Evolutionary conservation across 805 yeast species (phyloP).

Genomic region (Lachancea nothofagi): DNA sequence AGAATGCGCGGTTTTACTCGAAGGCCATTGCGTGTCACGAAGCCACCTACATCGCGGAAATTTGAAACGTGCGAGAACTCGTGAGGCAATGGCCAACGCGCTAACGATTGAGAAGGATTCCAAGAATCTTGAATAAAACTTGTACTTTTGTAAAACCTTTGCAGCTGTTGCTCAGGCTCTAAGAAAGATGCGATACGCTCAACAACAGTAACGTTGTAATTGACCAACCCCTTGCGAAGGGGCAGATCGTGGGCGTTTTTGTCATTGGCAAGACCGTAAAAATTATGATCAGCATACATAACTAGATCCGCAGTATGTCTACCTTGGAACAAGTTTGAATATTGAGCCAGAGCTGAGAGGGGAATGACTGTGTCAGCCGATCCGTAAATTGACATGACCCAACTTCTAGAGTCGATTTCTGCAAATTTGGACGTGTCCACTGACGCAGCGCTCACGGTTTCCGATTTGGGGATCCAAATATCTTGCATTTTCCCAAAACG

Average conservation of each 20-base stretch:
- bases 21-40: slow-evolving; percentile 36
- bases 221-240: slow-evolving; percentile 42
- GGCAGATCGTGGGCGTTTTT: slow-evolving; percentile 39
- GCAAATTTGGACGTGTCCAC: slow-evolving; percentile 42
- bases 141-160: slow-evolving; percentile 42
- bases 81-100: slow-evolving; percentile 25
- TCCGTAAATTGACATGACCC: slow-evolving; percentile 69
- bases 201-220: slow-evolving; percentile 53
- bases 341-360: slow-evolving; percentile 51
- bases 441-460: slow-evolving; percentile 44
- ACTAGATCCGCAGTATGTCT: slow-evolving; percentile 57
- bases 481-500: slow-evolving; percentile 46
- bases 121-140: slow-evolving; percentile 10
- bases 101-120: slow-evolving; percentile 15
- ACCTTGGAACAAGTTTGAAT: slow-evolving; percentile 48
- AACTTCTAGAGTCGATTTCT: slow-evolving; percentile 40
- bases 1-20: slow-evolving; percentile 47
- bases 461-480: slow-evolving; percentile 43
- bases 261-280: slow-evolving; percentile 46
- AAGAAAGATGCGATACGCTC: slow-evolving; percentile 37
- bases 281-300: slow-evolving; percentile 76
- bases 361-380: slow-evolving; percentile 62
- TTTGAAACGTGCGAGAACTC: slow-evolving; percentile 42
- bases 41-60: slow-evolving; percentile 80
- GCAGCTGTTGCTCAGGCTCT: slow-evolving; percentile 38